Evolutionary conservation across 768 basidiomycete genomes (phyloP).

Genomic region (Boletus fagicola): DNA sequence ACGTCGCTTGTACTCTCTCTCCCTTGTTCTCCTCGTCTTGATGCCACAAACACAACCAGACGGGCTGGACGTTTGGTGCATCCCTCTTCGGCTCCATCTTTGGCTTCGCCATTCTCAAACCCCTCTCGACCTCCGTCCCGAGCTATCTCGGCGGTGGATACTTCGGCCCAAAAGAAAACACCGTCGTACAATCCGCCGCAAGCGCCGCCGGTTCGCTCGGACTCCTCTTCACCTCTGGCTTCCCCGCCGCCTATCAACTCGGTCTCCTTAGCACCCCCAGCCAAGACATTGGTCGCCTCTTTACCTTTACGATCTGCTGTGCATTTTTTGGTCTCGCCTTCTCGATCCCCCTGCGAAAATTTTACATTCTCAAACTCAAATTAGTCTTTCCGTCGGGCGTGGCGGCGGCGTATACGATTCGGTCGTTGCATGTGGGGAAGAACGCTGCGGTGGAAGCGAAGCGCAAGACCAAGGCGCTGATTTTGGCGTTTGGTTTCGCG

Average conservation of each 20-base stretch:
- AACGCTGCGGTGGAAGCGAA: conserved; percentile 49
- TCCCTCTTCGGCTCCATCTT: conserved; percentile 48
- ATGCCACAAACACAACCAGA: conserved; percentile 25
- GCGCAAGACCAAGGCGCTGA: conserved; percentile 54
- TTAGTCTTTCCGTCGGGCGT: conserved; percentile 64
- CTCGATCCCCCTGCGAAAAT: conserved; percentile 59
- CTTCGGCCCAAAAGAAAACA: conserved; percentile 65
- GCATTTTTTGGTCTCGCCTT: conserved; percentile 67
- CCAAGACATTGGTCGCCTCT: conserved; percentile 54
- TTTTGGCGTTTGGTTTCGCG: conserved; percentile 44
- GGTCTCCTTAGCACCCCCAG: conserved; percentile 46
- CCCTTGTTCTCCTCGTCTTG: not conserved
- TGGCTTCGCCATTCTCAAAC: conserved; percentile 55
- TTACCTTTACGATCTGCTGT: conserved; percentile 51
- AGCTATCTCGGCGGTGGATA: conserved; percentile 47
- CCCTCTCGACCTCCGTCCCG: conserved; percentile 48
- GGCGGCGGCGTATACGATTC: conserved; percentile 65
- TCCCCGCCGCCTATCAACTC: conserved; percentile 61
- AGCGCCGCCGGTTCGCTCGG: conserved; percentile 56
- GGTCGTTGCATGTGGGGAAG: conserved; percentile 53
- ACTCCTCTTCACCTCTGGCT: conserved; percentile 56
- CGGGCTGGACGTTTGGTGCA: conserved; percentile 65
- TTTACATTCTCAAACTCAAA: conserved; percentile 63
- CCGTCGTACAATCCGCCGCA: conserved; percentile 17
- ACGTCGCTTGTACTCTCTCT: not conserved